Percentiles rank a stretch among this genome's conserved stretches.
These are phyloP conservation scores for Myxozyma sirexii DNA, from an alignment of 805 yeast species.

Conservation along the genomic window DNA sequence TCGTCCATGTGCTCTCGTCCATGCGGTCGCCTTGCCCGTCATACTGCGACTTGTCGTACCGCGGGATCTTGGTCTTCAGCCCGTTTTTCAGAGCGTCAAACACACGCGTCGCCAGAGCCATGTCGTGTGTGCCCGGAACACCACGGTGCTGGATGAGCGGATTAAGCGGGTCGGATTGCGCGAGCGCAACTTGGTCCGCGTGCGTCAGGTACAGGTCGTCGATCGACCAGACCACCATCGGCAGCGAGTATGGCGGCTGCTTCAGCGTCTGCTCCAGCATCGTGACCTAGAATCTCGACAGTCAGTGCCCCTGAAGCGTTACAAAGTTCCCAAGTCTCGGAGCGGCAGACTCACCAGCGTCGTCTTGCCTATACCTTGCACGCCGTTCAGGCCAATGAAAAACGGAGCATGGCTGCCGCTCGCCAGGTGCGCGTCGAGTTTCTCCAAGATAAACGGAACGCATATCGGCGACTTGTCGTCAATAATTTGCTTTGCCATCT, in stretches of 20 bases:
- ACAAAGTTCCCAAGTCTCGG: too few relatives aligned
- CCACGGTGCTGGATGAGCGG: slow-evolving; percentile 76
- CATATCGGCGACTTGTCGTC: slow-evolving; percentile 26
- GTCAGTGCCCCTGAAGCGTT: too few relatives aligned
- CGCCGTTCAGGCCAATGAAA: slow-evolving; percentile 34
- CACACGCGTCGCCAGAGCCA: slow-evolving; percentile 46
- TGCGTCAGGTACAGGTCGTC: slow-evolving; percentile 85
- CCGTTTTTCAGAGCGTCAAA: slow-evolving; percentile 39
- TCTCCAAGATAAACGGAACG: slow-evolving; percentile 24
- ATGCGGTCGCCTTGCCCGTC: slow-evolving; percentile 80
- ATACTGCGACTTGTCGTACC: slow-evolving; percentile 74
- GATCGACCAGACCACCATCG: slow-evolving; percentile 57
- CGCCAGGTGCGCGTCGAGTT: slow-evolving; percentile 1
- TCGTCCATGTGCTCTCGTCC: slow-evolving; percentile 47
- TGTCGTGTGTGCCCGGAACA: slow-evolving; percentile 91
- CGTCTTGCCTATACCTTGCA: slow-evolving; percentile 37
- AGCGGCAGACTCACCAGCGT: slow-evolving; percentile 24
- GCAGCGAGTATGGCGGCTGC: slow-evolving; percentile 21
- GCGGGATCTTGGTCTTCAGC: slow-evolving; percentile 53
- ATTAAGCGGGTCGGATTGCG: slow-evolving; percentile 50
- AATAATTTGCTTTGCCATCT: slow-evolving; percentile 9
- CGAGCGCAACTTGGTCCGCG: slow-evolving; percentile 57
- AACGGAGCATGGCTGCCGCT: slow-evolving; percentile 19
- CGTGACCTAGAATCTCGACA: slow-evolving; percentile 9
- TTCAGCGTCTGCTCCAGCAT: slow-evolving; percentile 13